phyloP scores from a whole-genome alignment of 129 eudicot species.

The Rutidosis leptorrhynchoides region DNA sequence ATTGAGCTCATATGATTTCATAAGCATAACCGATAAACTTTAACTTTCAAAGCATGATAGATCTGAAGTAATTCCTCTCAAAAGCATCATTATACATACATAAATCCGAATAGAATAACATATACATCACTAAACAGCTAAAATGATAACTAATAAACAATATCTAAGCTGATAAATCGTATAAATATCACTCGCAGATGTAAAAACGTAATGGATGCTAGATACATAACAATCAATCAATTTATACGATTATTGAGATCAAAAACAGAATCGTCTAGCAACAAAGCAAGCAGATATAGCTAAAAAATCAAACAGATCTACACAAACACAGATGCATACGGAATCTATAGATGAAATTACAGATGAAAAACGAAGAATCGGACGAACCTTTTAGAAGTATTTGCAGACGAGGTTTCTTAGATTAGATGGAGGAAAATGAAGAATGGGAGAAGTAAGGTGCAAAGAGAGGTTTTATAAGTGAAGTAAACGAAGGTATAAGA shows the following conservation, averaged over 20 bases:
- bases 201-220: neutral
- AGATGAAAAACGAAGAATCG: neutral
- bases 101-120: neutral
- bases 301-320: neutral
- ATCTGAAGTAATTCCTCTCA: neutral
- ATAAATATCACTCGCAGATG: neutral
- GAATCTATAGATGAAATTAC: neutral
- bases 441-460: constrained; percentile 33
- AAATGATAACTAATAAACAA: neutral
- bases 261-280: neutral
- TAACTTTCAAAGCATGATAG: neutral
- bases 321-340: neutral
- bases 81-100: neutral
- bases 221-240: neutral
- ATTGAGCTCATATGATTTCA: no score
- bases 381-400: constrained; percentile 23
- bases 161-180: neutral
- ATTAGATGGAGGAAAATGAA: constrained; percentile 37
- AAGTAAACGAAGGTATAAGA: constrained; percentile 22
- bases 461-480: constrained; percentile 38
- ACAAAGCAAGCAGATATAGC: neutral
- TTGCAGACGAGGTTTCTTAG: constrained; percentile 5
- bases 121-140: neutral
- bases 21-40: neutral
- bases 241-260: neutral